Evolutionary conservation across 306 rosid species (phyloP).

Genomic region (Heteromeles arbutifolia): DNA sequence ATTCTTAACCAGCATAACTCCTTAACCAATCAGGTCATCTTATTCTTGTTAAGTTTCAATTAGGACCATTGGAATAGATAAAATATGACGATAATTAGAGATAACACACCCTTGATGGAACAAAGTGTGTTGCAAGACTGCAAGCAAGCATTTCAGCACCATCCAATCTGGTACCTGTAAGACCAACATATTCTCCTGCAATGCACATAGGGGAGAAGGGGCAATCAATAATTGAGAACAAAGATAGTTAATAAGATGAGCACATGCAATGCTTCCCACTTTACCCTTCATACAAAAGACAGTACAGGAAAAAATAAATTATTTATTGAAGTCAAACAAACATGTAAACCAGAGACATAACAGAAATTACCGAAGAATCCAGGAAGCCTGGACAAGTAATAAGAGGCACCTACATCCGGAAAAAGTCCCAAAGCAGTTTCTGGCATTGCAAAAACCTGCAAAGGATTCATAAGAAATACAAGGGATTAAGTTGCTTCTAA

Average conservation of each 20-base stretch:
- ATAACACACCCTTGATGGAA: conserved; percentile 56
- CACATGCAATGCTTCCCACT: background rate
- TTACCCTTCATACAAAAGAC: background rate
- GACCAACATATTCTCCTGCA: conserved; percentile 96
- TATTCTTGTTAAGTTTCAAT: background rate
- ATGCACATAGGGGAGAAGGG: conserved; percentile 11
- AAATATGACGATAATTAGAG: background rate
- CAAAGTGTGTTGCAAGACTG: conserved; percentile 96
- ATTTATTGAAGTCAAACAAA: background rate
- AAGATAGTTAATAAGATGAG: background rate
- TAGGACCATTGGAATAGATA: background rate
- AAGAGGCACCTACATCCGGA: conserved; percentile 92
- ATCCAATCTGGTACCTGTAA: conserved; percentile 84
- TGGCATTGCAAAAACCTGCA: conserved; percentile 96
- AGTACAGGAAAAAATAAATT: background rate
- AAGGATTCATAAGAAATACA: conserved; percentile 14
- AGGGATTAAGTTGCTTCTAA: background rate
- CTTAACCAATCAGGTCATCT: background rate
- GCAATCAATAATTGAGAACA: conserved; percentile 5
- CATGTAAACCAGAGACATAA: conserved; percentile 14
- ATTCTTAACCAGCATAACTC: background rate
- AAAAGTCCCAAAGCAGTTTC: conserved; percentile 93
- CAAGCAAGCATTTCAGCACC: conserved; percentile 95
- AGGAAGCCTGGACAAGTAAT: conserved; percentile 81
- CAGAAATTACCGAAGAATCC: conserved; percentile 76